These are phyloP conservation scores for Porcisia deanei DNA, from an alignment of 208 protist genomes.

Conservation along the genomic window DNA sequence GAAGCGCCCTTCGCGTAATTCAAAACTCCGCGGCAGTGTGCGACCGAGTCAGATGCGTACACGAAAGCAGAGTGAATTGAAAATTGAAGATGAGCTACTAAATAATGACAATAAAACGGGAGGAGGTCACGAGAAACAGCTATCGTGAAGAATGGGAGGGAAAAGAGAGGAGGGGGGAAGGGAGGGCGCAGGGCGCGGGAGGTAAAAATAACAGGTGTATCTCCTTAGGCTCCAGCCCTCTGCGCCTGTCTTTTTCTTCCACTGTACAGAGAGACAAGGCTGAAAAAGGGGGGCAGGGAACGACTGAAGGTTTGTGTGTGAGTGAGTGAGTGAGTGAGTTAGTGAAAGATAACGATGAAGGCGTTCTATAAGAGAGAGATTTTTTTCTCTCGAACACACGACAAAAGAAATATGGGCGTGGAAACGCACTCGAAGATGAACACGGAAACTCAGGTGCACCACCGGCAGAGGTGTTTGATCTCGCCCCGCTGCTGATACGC, in stretches of 20 bases:
- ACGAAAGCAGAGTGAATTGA: not conserved
- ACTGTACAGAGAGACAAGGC: too few species aligned
- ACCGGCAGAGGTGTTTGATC: not conserved
- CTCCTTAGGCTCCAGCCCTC: not conserved
- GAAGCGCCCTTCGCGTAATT: too few species aligned
- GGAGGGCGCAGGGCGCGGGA: too few species aligned
- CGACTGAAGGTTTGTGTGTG: not conserved
- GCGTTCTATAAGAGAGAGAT: not conserved
- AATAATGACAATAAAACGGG: too few species aligned
- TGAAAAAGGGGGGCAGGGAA: too few species aligned
- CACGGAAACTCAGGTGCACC: not conserved
- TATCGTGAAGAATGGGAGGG: too few species aligned
- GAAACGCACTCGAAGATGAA: not conserved
- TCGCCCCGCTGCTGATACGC: not conserved
- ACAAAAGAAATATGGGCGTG: too few species aligned
- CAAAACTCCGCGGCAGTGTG: too few species aligned
- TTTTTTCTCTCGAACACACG: not conserved
- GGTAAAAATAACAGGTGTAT: not conserved
- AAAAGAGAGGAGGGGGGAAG: too few species aligned
- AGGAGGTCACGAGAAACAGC: too few species aligned
- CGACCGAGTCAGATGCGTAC: too few species aligned
- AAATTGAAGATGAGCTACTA: too few species aligned
- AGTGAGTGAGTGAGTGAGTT: not conserved
- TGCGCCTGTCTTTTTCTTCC: not conserved
- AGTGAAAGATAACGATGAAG: not conserved